Conservation (phyloP, 306 rosid genomes). For the Hippophae rhamnoides region DNA sequence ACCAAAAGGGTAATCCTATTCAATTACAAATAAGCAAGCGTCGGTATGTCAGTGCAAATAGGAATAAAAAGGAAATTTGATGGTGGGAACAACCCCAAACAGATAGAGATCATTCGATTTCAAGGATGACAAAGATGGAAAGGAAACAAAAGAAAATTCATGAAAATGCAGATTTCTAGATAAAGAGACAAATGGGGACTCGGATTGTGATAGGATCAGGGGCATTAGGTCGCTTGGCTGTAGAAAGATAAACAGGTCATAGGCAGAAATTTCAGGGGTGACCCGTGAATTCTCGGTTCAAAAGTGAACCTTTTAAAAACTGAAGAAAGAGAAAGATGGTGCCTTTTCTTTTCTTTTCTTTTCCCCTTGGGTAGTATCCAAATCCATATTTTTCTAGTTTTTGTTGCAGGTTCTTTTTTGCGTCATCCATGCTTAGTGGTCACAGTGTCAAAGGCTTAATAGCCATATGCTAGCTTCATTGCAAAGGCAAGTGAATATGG, state of each 20-base stretch:
- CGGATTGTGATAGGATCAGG: constrained; percentile 42
- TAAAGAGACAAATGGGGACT: constrained; percentile 25
- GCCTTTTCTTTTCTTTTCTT: constrained; percentile 13
- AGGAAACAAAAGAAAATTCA: constrained; percentile 30
- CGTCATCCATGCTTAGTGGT: constrained; percentile 53
- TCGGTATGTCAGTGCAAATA: constrained; percentile 16
- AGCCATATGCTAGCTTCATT: constrained; percentile 1
- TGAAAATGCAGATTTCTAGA: constrained; percentile 18
- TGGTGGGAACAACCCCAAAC: constrained; percentile 14
- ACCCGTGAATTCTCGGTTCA: constrained; percentile 76
- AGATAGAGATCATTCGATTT: constrained; percentile 13
- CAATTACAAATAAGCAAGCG: constrained; percentile 4
- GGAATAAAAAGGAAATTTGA: constrained; percentile 6
- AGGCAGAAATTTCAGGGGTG: constrained; percentile 55
- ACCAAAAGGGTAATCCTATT: constrained; percentile 14
- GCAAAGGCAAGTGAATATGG: no score
- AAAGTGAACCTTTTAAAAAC: constrained; percentile 37
- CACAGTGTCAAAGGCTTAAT: constrained; percentile 28
- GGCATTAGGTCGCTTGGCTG: constrained; percentile 64
- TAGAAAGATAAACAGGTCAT: constrained; percentile 56
- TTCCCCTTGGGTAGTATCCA: constrained; percentile 6
- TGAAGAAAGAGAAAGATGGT: constrained; percentile 14
- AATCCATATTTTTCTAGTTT: constrained; percentile 20
- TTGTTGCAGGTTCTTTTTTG: constrained; percentile 34
- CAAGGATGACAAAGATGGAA: constrained; percentile 30